Evolutionary conservation across 306 rosid species (phyloP), one percentile per base, ranked within the genome.

Genomic region (Rosa rugosa): DNA sequence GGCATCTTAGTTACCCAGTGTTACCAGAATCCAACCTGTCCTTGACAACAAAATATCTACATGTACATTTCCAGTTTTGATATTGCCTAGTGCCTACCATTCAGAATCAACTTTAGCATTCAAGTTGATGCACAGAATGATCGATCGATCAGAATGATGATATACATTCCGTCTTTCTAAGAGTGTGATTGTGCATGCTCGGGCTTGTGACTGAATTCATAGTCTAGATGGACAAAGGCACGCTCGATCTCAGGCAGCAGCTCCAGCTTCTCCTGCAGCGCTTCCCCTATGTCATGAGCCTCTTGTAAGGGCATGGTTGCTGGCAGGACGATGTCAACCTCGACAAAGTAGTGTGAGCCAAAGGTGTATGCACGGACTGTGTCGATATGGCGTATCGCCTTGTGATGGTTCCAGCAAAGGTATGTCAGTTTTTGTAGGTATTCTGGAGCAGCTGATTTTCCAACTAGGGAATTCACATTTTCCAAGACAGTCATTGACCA

Each of bases 391-490:
- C 87, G 85, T 78, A 94, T 84, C 27, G 97, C 95, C 82, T 86
- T 78, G 85, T 94, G 90, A 85, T 94, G 99, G 87, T 94, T 94
- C 99, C 99, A 94, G 81, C 97, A 94, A 31, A 94, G 92, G 89
- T 94, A 94, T 18, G 97, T 94, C 16, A 94, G 93, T 53, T 94
- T 94, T 87, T 94, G 97, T 47, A 94, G 89, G 83, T 78, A 94
- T 83, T 94, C 99, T 0, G 99, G 99, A 14, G 97, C 88, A 34
- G 99, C 99, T 68, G 99, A 89, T 84, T 38, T 88, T 83, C 99
- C 99, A 18, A 91, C 99, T 34, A 94, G 90, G 75, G 97, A 91
- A 60, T 94, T 91, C 75, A 94, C 99, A 54, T 94, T 94, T 84
- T 94, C 99, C 82, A 94, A 82, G 76, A 94, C 99, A 0, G 97